Evolutionary conservation across 306 rosid genomes (phyloP), one percentile per base, ranked within the genome.

Genomic region (Echinosophora koreensis): DNA sequence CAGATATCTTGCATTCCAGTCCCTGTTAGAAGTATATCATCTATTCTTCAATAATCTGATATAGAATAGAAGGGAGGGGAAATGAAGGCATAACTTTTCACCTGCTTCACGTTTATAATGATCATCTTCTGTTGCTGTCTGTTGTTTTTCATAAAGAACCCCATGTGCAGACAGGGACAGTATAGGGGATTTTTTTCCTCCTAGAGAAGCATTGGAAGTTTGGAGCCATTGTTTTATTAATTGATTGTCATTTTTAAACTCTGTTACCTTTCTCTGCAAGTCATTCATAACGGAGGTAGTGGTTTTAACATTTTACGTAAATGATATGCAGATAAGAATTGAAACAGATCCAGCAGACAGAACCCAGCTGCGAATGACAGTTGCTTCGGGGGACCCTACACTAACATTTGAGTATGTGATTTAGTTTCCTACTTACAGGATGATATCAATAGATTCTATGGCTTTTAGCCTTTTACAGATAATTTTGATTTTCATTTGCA

Each of bases 301-400:
- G 64, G 52, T 65, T 51, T 74, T 84, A 60, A 83, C 75, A 64
- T n/a, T 64, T 32, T 16, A 35, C 22, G 42, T 71, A 66, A 71
- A 65, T 81, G 73, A 57, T 67, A 44, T 47, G 71, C 97, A 96
- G 99, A 65, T 72, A 61, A 83, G 99, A 88, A 78, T 96, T 73
- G 99, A 96, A 90, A 96, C 99, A 6, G 99, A 96, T 81, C 99
- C 99, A 64, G 97, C 99, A 11, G 99, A 96, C 86, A 88, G 99
- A 84, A 96, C 98, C 65, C 99, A 96, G 84, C 79, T 96, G 81
- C 97, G 99, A 47, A 87, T 96, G 99, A 96, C 99, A 8, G 91
- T 96, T 83, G 93, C 93, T 79, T 92, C 99, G 4, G 99, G 99
- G 87, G 99, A 96, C 78, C 97, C 99, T 30, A 42, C 87, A 3